These are phyloP conservation scores for Ceratobasidium sp. DNA, from an alignment of 1,284 basidiomycete genomes.

Conservation along the genomic window DNA sequence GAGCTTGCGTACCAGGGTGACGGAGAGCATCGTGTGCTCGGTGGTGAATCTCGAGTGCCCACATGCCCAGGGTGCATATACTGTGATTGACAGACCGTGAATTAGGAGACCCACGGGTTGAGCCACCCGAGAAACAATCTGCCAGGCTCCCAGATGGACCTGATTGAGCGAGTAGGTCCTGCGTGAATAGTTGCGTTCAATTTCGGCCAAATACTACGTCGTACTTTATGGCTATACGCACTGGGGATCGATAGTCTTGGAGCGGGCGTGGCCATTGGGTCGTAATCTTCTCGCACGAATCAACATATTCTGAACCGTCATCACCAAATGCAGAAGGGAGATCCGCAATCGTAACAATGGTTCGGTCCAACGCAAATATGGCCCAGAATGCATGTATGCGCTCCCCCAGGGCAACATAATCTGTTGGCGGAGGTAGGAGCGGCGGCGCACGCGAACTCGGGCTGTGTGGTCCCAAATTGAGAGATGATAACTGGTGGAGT, in stretches of 20 bases:
- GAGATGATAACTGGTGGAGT: slow-evolving; percentile 9
- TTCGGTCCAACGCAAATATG: slow-evolving; percentile 12
- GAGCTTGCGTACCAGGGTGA: neutral
- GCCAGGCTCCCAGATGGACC: neutral
- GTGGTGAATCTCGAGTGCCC: slow-evolving; percentile 17
- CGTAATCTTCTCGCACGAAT: slow-evolving; percentile 9
- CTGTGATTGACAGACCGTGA: neutral
- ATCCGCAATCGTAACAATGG: neutral
- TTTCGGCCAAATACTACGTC: neutral
- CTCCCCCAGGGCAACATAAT: slow-evolving; percentile 16
- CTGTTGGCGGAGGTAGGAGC: slow-evolving; percentile 4
- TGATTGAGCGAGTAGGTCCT: neutral
- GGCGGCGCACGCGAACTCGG: slow-evolving; percentile 1
- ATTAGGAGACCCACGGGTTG: neutral
- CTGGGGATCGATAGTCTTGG: slow-evolving; percentile 11
- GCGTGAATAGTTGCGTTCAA: neutral
- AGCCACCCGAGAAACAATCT: slow-evolving; percentile 7
- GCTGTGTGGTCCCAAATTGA: slow-evolving; percentile 15
- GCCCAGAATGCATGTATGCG: slow-evolving; percentile 35
- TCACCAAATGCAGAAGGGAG: slow-evolving; percentile 27
- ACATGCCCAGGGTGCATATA: slow-evolving; percentile 2
- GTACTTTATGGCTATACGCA: neutral
- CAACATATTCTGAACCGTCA: slow-evolving; percentile 7
- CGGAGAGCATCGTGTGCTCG: slow-evolving; percentile 14
- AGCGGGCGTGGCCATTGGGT: slow-evolving; percentile 17